These are phyloP conservation scores for Stagonosporopsis rhizophila DNA, from an alignment of 2,329 filamentous ascomycete species.

Conservation along the genomic window DNA sequence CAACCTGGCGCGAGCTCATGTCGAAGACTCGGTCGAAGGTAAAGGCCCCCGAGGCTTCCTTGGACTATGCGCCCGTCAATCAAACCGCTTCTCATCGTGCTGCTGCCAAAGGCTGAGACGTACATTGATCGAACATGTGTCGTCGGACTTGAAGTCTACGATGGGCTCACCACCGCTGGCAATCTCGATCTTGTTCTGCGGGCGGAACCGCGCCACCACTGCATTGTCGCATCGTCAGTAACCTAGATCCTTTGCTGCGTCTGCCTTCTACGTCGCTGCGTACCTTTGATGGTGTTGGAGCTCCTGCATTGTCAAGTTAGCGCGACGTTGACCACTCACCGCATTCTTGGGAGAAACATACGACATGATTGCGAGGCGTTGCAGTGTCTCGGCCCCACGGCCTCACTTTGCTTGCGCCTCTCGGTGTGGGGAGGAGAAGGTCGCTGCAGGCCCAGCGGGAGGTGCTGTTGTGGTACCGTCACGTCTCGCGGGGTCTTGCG, in stretches of 20 bases:
- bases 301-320: conserved; percentile 51
- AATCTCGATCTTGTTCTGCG: conserved; percentile 94
- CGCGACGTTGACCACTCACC: conserved; percentile 40
- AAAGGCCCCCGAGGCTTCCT: conserved; percentile 79
- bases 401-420: conserved; percentile 36
- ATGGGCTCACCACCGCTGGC: conserved; percentile 90
- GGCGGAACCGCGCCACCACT: conserved; percentile 97
- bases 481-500: conserved; percentile 34
- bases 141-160: conserved; percentile 84
- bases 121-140: conserved; percentile 88
- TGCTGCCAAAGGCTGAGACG: conserved; percentile 36
- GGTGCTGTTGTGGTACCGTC: conserved; percentile 43
- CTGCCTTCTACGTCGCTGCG: conserved; percentile 16
- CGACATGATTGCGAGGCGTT: conserved; percentile 47
- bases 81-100: conserved; percentile 6
- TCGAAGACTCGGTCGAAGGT: conserved; percentile 98
- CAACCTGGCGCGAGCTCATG: conserved; percentile 86
- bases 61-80: conserved; percentile 64
- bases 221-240: conserved; percentile 37
- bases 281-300: conserved; percentile 58
- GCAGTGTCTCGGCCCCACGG: conserved; percentile 46
- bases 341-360: conserved; percentile 36
- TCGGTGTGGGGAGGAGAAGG: conserved; percentile 13
- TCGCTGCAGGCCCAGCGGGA: conserved; percentile 32
- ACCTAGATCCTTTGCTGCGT: neutral